Base-by-base conservation (phyloP, 2,329 filamentous ascomycete species). In the Xylariaceae sp. region DNA sequence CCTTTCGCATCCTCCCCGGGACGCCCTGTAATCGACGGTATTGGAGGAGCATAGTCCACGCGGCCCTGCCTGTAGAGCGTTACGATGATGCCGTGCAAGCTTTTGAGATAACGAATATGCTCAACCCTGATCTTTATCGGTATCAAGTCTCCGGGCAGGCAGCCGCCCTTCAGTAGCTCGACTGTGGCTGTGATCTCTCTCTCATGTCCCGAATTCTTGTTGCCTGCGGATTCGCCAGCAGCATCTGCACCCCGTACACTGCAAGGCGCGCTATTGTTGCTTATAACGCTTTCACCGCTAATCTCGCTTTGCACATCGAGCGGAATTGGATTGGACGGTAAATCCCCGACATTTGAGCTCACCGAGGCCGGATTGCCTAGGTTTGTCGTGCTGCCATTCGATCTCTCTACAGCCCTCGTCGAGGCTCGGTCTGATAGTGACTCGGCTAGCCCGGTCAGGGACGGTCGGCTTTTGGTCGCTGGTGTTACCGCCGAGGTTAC, bases 41-140 rank as follows among this genome's bases (percentile, higher is more conserved):
- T 65, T 5, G 78, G 74, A 4, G 84, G 84, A 6, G 81, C 74
- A 65, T 91, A 88, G 67, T 99, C 92, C 43, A 97, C 92, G 55
- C 90, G 85, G 21, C 91, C 91, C 70, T 95, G 89, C 42, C 94
- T 84, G 68, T 95, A 96, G 8, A 99, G 76, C 1, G 94, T 97
- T 43, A 96, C 84, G 56, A 97, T 94, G 45, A 97, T 87, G 7
- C 94, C 92, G 62, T 92, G 88, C 72, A 96, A 80, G 68, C 91
- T 97, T 73, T 92, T 90, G 65, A 97, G 83, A 54, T 85, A 81
- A 70, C 95, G 95, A 55, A 87, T 92, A 68, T 97, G 94, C 59
- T 90, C 87, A 55, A 99, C 85, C 0, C 81, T 84, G 49, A 97
- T 85, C 63, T 83, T 87, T 50, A 97, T 80, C 0, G 89, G 85